Base-by-base conservation (phyloP, 176 grass and related monocot species). In the Chloris gayana region DNA sequence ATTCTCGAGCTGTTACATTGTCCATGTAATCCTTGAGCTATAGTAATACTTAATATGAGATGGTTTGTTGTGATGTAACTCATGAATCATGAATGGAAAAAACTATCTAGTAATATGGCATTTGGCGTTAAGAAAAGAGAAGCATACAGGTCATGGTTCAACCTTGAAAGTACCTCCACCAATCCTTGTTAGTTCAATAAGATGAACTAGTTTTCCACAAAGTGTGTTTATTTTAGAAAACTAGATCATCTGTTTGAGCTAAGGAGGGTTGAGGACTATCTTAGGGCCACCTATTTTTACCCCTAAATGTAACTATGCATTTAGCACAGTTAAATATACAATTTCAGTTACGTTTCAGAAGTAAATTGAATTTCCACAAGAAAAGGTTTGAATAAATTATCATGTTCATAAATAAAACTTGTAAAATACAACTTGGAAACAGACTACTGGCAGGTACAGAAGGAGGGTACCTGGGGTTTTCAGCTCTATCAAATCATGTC, bases 391-490 rank as follows among this genome's bases (percentile, higher is more conserved):
- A 57, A 57, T 24, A 57, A n/a, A 10, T 24, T 57, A 57, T 11
- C 12, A 11, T 24, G 21, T 57, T 24, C 22, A 57, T n/a, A 24
- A 22, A 22, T 22, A 54, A 5, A 50, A 50, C 47, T 18, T 50
- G 51, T 6, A 64, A 53, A 46, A 11, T 70, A 82, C 25, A 70
- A 8, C 49, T 70, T 70, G 21, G 30, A 70, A 89, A 70, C 75
- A 79, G 24, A 78, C 18, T 46, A 59, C 56, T 59, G 26, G n/a
- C 8, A 25, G 56, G 9, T 24, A 67, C 34, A 88, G 5, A 22
- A 50, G 51, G n/a, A 87, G 29, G 50, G 67, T 31, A 97, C 88
- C 85, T 88, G 59, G 24, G 81, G 45, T 68, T 73, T 73, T 59
- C 34, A 75, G 63, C 18, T 78, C 70, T 50, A 75, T 74, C 76